A percentile compares a stretch with the other conserved stretches of the same genome.
phyloP scores from a whole-genome alignment of 768 basidiomycete genomes.

The Tulasnella sp. region DNA sequence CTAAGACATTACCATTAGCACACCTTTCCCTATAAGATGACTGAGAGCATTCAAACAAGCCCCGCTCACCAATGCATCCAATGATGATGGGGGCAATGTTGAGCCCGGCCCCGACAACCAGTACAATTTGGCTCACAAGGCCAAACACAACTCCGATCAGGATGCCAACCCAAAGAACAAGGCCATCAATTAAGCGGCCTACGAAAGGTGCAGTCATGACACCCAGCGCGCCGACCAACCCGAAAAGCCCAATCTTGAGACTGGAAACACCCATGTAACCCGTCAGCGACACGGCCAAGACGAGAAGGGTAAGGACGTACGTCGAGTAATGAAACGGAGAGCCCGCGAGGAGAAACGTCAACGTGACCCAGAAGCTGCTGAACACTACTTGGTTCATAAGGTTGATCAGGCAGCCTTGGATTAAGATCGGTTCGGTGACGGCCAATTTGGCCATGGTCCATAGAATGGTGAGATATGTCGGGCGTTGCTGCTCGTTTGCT shows the following conservation, averaged over 20 bases:
- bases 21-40: background rate
- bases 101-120: conserved; percentile 57
- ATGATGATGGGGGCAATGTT: conserved; percentile 61
- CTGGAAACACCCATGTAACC: conserved; percentile 19
- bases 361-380: conserved; percentile 44
- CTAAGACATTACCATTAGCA: background rate
- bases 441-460: conserved; percentile 64
- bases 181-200: conserved; percentile 54
- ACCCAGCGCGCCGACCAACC: conserved; percentile 50
- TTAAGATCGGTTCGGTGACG: conserved; percentile 64
- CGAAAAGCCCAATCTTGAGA: conserved; percentile 60
- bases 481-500: conserved; percentile 18
- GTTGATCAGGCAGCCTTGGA: conserved; percentile 38
- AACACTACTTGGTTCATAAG: conserved; percentile 18
- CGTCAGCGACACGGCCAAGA: background rate
- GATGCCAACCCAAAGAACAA: conserved; percentile 70
- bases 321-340: conserved; percentile 31
- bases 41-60: no score
- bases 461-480: conserved; percentile 29
- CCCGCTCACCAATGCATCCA: conserved; percentile 45
- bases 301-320: conserved; percentile 8
- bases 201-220: conserved; percentile 57
- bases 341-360: conserved; percentile 35
- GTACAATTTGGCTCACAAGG: conserved; percentile 46
- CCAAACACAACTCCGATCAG: conserved; percentile 41